Evolutionary conservation across 2,329 filamentous ascomycete genomes (phyloP).

Genomic region (Penicillium sp.): DNA sequence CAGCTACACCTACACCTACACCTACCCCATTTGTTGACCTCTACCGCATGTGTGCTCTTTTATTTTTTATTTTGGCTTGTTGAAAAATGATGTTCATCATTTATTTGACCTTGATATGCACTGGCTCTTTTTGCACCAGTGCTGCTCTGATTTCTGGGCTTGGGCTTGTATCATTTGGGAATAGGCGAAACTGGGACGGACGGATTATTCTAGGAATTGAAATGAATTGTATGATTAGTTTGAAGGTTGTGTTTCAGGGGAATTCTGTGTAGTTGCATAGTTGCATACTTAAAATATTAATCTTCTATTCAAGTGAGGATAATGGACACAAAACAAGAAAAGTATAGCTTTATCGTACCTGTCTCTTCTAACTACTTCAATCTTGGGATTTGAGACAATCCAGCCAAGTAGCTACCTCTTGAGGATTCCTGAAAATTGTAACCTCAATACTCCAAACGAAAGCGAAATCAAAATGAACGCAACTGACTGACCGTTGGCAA

Average conservation of each 20-base stretch:
- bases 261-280: neutral
- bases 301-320: neutral
- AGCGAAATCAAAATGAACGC: neutral
- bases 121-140: slow-evolving; percentile 25
- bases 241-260: neutral
- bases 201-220: slow-evolving; percentile 24
- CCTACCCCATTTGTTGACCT: neutral
- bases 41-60: slow-evolving; percentile 18
- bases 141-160: slow-evolving; percentile 10
- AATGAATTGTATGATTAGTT: slow-evolving; percentile 35
- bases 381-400: neutral
- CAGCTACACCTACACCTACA: slow-evolving; percentile 4
- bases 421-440: neutral
- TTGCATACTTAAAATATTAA: neutral
- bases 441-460: neutral
- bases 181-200: slow-evolving; percentile 21
- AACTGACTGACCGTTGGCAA: neutral
- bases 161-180: slow-evolving; percentile 26
- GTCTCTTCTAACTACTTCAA: neutral
- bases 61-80: slow-evolving; percentile 9
- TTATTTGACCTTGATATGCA: slow-evolving; percentile 18
- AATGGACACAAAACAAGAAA: neutral
- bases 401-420: neutral
- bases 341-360: neutral
- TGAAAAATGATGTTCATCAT: slow-evolving; percentile 16